A percentile compares a stretch with the other conserved stretches of the same genome.
These are phyloP conservation scores for Musa balbisiana DNA, from an alignment of 202 grass and related monocot species.

Conservation along the genomic window DNA sequence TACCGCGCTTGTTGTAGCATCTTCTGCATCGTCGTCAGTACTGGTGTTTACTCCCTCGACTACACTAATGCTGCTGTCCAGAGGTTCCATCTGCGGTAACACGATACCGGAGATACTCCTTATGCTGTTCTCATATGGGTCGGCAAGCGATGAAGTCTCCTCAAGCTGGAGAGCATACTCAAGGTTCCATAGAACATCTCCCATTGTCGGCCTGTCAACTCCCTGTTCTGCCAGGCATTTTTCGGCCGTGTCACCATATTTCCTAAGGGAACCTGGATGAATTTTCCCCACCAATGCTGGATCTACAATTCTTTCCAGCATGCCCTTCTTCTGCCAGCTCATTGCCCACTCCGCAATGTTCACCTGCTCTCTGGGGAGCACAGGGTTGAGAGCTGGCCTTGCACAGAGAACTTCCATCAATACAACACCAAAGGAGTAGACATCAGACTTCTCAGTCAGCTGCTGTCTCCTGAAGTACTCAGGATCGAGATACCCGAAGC, in stretches of 20 bases:
- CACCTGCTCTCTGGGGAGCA: conserved; percentile 33
- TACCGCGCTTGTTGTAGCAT: conserved; percentile 20
- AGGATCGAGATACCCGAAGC: conserved; percentile 40
- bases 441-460: conserved; percentile 48
- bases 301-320: conserved; percentile 17
- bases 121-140: conserved; percentile 30
- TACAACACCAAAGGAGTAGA: conserved; percentile 50
- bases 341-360: conserved; percentile 45
- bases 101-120: conserved; percentile 21
- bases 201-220: conserved; percentile 18
- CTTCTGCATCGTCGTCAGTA: conserved; percentile 7
- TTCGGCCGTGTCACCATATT: conserved; percentile 18
- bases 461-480: conserved; percentile 34
- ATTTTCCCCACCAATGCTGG: conserved; percentile 10
- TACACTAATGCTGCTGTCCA: conserved; percentile 16
- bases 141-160: conserved; percentile 27
- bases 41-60: not conserved
- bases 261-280: conserved; percentile 12
- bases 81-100: conserved; percentile 13
- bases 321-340: conserved; percentile 39
- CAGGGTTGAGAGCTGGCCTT: conserved; percentile 35
- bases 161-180: conserved; percentile 24
- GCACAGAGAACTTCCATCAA: conserved; percentile 52
- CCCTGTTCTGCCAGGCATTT: conserved; percentile 23
- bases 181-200: conserved; percentile 20